Percentiles rank a stretch among this genome's conserved stretches.
phyloP scores from a whole-genome alignment of 257 asterid genomes.

The Nicotiana undulata region DNA sequence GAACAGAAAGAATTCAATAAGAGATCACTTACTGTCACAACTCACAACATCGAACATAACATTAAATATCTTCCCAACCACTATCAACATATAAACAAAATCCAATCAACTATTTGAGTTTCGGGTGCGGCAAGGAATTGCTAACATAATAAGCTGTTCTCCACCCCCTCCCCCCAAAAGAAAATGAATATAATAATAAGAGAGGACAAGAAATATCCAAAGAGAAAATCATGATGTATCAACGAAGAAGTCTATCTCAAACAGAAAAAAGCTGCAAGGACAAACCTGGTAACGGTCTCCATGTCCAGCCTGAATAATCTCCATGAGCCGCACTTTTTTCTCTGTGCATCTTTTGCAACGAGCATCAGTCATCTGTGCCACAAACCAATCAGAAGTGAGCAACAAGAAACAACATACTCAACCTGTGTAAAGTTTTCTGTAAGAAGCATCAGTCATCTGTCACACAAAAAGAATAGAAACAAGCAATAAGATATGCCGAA shows the following conservation, averaged over 20 bases:
- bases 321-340: slow-evolving; percentile 62
- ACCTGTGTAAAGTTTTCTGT: background rate
- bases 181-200: background rate
- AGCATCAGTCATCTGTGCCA: slow-evolving; percentile 78
- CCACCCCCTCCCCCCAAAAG: background rate
- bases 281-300: slow-evolving; percentile 75
- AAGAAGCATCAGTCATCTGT: background rate
- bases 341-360: slow-evolving; percentile 66
- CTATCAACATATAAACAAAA: background rate
- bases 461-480: background rate
- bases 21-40: background rate
- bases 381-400: slow-evolving; percentile 6
- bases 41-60: background rate
- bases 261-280: background rate
- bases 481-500: background rate
- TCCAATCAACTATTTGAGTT: background rate
- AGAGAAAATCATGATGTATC: background rate
- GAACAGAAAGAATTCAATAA: background rate
- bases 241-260: background rate
- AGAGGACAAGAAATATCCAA: background rate
- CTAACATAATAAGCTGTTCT: background rate
- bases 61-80: background rate
- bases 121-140: background rate
- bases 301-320: slow-evolving; percentile 65
- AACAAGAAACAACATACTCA: background rate